Base-by-base conservation (phyloP, 2,329 filamentous ascomycete species). In the Nectriaceae sp. region DNA sequence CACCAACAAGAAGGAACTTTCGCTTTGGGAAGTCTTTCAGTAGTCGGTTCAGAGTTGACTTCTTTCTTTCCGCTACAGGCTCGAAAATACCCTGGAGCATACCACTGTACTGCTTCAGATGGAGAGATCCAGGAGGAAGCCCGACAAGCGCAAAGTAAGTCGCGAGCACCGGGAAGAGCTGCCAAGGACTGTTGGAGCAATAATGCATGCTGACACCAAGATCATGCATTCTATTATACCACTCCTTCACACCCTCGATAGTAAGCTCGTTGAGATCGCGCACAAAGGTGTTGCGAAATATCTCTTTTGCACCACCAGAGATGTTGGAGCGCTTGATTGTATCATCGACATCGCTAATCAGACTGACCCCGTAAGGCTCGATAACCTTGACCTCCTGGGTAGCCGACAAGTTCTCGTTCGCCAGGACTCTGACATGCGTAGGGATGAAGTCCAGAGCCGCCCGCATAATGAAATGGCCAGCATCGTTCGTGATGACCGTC, bases 111-210 rank as follows among this genome's bases (percentile, higher is more conserved):
- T 96, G 90, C 69, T 99, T 99, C 57, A 99, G 70, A 65, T 99
- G 95, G 57, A 97, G 89, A 0, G 93, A 97, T 0, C 94, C 95
- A 1, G 82, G 82, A 0, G 94, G 94, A 1, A 99, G 74, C 2
- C 88, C 88, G 5, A 89, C 88, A 35, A 87, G 71, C 55, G 85
- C 84, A 67, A 97, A 96, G 66, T 88, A 99, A 44, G 83, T 90
- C 4, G 89, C 87, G 11, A 99, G 75, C 3, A 97, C 84, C 0
- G 94, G 94, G 61, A 90, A 99, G 5, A 99, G 79, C 67, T 99
- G 95, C 95, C 95, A 99, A 1, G 94, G 94, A 42, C 93, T 96
- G 70, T 99, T 99, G n/a, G 94, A 99, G 56, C 96, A 95, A 68
- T 99, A 99, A 66, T 99, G 95, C 44, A 99, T 80, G 60, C 85